These are phyloP conservation scores for Ophiostoma quercus DNA, from an alignment of 2,329 filamentous ascomycete species.

Conservation along the genomic window DNA sequence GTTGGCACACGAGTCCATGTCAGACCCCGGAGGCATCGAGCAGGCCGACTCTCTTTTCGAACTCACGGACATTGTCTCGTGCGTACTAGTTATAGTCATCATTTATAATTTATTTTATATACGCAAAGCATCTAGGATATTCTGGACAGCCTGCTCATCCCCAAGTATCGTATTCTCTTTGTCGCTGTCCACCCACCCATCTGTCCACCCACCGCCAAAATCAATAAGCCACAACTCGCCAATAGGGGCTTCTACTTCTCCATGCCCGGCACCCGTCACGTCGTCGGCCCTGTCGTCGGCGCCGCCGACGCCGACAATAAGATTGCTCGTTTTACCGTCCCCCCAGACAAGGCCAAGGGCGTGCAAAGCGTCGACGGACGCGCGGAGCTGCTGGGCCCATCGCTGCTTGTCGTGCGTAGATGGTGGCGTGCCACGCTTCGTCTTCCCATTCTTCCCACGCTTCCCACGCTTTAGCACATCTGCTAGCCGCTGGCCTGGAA, in stretches of 20 bases:
- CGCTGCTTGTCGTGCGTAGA: constrained; percentile 11
- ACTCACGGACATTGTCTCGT: no score
- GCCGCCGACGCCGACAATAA: constrained; percentile 35
- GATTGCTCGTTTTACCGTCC: constrained; percentile 34
- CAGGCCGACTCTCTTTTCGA: no score
- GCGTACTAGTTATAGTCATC: no score
- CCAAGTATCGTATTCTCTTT: constrained; percentile 36
- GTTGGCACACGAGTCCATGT: no score
- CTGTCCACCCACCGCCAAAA: constrained; percentile 38
- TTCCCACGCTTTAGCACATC: constrained; percentile 14
- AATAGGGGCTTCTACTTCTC: constrained; percentile 25
- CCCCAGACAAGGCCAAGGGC: constrained; percentile 33
- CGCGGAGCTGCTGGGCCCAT: constrained; percentile 30
- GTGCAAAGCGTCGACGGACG: constrained; percentile 31
- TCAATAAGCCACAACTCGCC: constrained; percentile 39
- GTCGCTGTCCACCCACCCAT: constrained; percentile 39
- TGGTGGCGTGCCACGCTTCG: not conserved
- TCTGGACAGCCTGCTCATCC: constrained; percentile 33
- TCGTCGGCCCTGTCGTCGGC: not conserved
- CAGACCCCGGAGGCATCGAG: no score
- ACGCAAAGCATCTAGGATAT: constrained; percentile 22
- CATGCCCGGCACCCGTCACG: constrained; percentile 6
- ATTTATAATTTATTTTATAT: no score
- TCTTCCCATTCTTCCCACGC: not conserved
- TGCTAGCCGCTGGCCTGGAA: constrained; percentile 15